A percentile compares a stretch with the other conserved stretches of the same genome.
phyloP scores from a whole-genome alignment of 2,329 filamentous ascomycete genomes.

The Colletotrichum musicola region DNA sequence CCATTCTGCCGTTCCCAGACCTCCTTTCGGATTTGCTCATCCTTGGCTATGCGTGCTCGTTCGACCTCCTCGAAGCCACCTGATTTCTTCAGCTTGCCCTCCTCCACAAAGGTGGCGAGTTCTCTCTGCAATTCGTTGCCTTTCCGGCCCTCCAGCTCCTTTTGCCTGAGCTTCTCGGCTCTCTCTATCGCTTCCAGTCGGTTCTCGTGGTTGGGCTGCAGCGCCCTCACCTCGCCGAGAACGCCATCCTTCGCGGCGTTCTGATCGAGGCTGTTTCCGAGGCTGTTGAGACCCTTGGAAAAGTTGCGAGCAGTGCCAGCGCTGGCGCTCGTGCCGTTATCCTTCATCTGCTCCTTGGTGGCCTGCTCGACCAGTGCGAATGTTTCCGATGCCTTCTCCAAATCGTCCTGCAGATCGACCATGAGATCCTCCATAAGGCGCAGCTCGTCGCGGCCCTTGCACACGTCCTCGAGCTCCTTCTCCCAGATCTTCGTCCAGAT shows the following conservation, averaged over 20 bases:
- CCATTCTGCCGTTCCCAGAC: slow-evolving; percentile 78
- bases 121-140: slow-evolving; percentile 87
- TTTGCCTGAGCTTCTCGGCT: slow-evolving; percentile 91
- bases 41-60: slow-evolving; percentile 83
- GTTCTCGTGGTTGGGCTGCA: slow-evolving; percentile 94
- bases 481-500: slow-evolving; percentile 99
- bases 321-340: slow-evolving; percentile 66
- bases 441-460: slow-evolving; percentile 93
- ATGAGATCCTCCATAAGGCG: slow-evolving; percentile 97
- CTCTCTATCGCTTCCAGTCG: slow-evolving; percentile 95
- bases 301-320: slow-evolving; percentile 67
- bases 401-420: slow-evolving; percentile 90
- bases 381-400: slow-evolving; percentile 94
- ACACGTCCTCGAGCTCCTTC: slow-evolving; percentile 95
- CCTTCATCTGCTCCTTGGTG: slow-evolving; percentile 96
- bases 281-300: slow-evolving; percentile 64
- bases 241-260: slow-evolving; percentile 89
- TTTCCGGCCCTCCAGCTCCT: slow-evolving; percentile 83
- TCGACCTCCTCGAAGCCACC: slow-evolving; percentile 96
- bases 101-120: slow-evolving; percentile 84
- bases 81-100: slow-evolving; percentile 94
- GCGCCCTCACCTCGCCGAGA: slow-evolving; percentile 89
- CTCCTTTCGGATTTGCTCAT: slow-evolving; percentile 87
- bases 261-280: slow-evolving; percentile 73
- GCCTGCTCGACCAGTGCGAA: slow-evolving; percentile 97